Conservation (phyloP, 352 stramenopile species). For the Pseudoperonospora humuli region DNA sequence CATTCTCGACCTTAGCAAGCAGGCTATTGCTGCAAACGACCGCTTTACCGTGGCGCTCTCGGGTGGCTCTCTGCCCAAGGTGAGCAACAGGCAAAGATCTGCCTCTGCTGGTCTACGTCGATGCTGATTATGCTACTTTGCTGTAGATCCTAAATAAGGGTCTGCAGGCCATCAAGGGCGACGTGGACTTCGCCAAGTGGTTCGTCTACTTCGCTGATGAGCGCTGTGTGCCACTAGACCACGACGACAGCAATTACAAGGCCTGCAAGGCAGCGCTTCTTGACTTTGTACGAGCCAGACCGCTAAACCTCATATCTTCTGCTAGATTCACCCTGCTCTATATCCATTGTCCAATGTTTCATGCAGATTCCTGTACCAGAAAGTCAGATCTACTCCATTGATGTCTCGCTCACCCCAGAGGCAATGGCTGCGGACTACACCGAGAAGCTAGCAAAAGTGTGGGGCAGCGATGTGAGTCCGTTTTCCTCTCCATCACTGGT, state of each 20-base stretch:
- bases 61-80: constrained; percentile 78
- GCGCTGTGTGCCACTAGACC: constrained; percentile 88
- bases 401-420: constrained; percentile 61
- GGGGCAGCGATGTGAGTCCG: constrained; percentile 44
- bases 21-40: constrained; percentile 46
- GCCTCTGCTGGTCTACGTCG: not conserved
- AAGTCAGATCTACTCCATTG: constrained; percentile 89
- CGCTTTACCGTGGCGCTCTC: constrained; percentile 84
- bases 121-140: not conserved
- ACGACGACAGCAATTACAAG: constrained; percentile 95
- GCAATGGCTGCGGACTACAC: constrained; percentile 68
- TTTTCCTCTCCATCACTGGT: not conserved
- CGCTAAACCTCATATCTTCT: not conserved
- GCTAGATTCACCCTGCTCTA: not conserved
- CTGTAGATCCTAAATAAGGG: constrained; percentile 75
- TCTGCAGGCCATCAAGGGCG: constrained; percentile 59
- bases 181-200: constrained; percentile 93
- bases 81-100: constrained; percentile 9
- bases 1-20: constrained; percentile 55
- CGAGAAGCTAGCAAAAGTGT: constrained; percentile 54
- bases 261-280: constrained; percentile 89
- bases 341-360: not conserved
- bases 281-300: constrained; percentile 39
- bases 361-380: constrained; percentile 16
- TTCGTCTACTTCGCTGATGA: constrained; percentile 98